Conservation (phyloP, 2,329 filamentous ascomycete genomes). For the Alternaria tenuissima region DNA sequence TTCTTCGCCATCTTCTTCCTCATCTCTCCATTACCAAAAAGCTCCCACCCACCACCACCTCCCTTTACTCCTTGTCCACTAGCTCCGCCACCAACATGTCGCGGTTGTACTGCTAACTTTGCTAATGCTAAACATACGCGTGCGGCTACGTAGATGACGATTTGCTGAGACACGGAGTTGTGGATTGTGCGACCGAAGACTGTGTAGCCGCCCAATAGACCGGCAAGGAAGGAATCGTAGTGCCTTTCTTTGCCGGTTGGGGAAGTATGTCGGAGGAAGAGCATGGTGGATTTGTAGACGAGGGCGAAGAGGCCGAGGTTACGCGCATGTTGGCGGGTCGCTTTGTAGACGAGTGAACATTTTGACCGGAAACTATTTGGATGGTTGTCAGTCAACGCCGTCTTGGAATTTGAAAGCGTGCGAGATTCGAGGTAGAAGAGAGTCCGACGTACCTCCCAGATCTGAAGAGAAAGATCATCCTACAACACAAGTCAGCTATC, state of each 20-base stretch:
- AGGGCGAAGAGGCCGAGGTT: constrained; percentile 92
- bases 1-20: constrained; percentile 60
- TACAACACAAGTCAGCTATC: constrained; percentile 47
- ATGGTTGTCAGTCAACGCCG: constrained; percentile 10
- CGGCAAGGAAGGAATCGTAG: constrained; percentile 86
- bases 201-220: constrained; percentile 87
- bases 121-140: constrained; percentile 86
- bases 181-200: constrained; percentile 86
- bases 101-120: constrained; percentile 77
- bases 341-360: constrained; percentile 76
- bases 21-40: constrained; percentile 50
- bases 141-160: constrained; percentile 97
- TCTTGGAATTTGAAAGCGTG: neutral
- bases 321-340: constrained; percentile 86
- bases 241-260: constrained; percentile 67
- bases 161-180: constrained; percentile 90
- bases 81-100: constrained; percentile 45
- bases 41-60: constrained; percentile 50
- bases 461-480: constrained; percentile 97
- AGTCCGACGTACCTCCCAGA: constrained; percentile 75
- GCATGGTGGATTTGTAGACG: constrained; percentile 85
- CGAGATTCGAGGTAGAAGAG: neutral
- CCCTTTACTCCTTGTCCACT: constrained; percentile 18
- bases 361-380: constrained; percentile 75
- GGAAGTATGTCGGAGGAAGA: constrained; percentile 70